Base-by-base conservation (phyloP, 202 grass and related monocot species). In the Setaria viridis region DNA sequence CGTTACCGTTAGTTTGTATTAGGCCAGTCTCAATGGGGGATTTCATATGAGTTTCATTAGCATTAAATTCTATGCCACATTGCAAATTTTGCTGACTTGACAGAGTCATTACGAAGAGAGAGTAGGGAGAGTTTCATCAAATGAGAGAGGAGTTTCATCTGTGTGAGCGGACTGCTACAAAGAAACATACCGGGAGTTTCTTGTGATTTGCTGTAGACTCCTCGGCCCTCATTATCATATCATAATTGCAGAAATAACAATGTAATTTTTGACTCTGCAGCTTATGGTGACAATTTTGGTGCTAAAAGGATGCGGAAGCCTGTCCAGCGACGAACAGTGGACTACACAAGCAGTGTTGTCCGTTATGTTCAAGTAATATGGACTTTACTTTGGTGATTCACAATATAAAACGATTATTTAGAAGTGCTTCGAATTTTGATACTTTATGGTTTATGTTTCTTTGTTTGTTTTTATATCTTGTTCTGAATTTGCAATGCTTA, bases 291-390 rank as follows among this genome's bases (percentile, higher is more conserved):
- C 65, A 99, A 70, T 91, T 99, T 94, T 86, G 94, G 92, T 58
- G 97, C 92, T 81, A 99, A 96, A 90, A 90, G 97, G 88, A 96
- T 96, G 85, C 88, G 97, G 65, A 99, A 99, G 50, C 88, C 93
- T 85, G 97, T 96, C 72, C 97, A 97, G 86, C 87, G 97, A 10
- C 90, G 94, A 84, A 93, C 97, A 46, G 97, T 99, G 62, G 97
- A 99, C 70, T 99, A 96, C 84, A 92, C 94, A 25, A 96, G 97
- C 82, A 91, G 94, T 59, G 78, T 92, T 78, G 97, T 99, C 80
- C 97, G 93, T n/a, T 91, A 99, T 86, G 77, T 92, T 76, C 97
- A 99, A 83, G 97, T 99, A 91, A 85, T 77, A 68, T 25, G 41
- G 29, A 7, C 6, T 79, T 8, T 19, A 71, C 39, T 54, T 46